Base-by-base conservation (phyloP, 2,329 filamentous ascomycete genomes). In the Microcyclospora tardicrescens region DNA sequence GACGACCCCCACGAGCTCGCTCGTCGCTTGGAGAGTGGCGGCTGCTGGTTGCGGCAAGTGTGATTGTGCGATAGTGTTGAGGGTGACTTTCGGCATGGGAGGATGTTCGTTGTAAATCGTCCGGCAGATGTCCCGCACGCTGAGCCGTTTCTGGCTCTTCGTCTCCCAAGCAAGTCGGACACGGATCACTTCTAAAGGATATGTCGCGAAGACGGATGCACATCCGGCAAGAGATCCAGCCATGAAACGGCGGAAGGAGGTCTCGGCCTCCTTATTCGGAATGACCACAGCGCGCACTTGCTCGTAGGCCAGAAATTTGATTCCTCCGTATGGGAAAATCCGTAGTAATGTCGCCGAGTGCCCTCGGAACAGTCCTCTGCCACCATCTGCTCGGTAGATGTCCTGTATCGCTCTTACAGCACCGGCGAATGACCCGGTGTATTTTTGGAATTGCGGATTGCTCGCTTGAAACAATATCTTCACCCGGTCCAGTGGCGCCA, bases 381-480 rank as follows among this genome's bases (percentile, higher is more conserved):
- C 48, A 29, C 91, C 91, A 45, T 93, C 82, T 34, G 75, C 68
- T 16, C 61, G 65, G 52, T 91, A 84, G 46, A 98, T 96, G 52
- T 87, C 82, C 49, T 74, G 73, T 61, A 96, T 81, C 16, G 91
- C 87, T 13, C 72, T 72, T n/a, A 75, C 73, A 14, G 93, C 77
- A 35, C 91, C 91, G 40, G 75, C 73, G 82, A 87, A 95, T 32
- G 81, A 86, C 31, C 86, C 84, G 1, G 84, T 78, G 59, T 96
- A 98, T 64, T 93, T 94, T 38, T 81, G 75, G 59, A 94, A 98
- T 50, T 91, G 81, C 2, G 91, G 91, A 55, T 91, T 95, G 55
- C 82, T 85, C 37, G 91, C 82, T 61, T 98, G 91, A 65, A 98
- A 96, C 40, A 98, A 81, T 56, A 98, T 98, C 65, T 98, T 98